Conservation (phyloP, 495 filamentous ascomycete genomes). For the Penicillium odoratum region DNA sequence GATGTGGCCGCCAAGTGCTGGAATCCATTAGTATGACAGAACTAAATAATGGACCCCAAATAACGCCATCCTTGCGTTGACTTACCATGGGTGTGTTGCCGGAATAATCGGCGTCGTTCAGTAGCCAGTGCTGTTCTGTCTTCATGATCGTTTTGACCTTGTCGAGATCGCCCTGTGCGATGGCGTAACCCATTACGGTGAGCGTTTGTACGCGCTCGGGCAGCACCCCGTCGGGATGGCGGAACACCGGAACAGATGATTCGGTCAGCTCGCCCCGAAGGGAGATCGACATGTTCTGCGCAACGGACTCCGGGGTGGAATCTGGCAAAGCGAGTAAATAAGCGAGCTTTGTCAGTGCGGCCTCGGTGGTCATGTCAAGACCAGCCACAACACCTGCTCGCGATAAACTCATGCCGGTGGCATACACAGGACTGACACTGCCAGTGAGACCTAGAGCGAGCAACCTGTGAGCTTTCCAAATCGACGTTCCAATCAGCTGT, state of each 20-base stretch:
- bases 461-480: neutral
- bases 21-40: neutral
- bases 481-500: neutral
- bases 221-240: conserved; percentile 63
- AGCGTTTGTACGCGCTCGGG: conserved; percentile 52
- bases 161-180: conserved; percentile 68
- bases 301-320: conserved; percentile 61
- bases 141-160: conserved; percentile 66
- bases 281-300: conserved; percentile 68
- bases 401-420: conserved; percentile 84
- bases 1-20: conserved; percentile 67
- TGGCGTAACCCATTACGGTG: conserved; percentile 77
- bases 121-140: conserved; percentile 62
- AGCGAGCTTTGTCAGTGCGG: conserved; percentile 88
- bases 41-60: neutral
- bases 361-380: conserved; percentile 90
- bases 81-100: conserved; percentile 83
- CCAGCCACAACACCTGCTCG: conserved; percentile 89
- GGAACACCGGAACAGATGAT: conserved; percentile 61
- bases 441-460: conserved; percentile 60
- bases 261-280: conserved; percentile 88
- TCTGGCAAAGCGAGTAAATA: conserved; percentile 76
- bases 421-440: conserved; percentile 87
- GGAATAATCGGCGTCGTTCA: conserved; percentile 81
- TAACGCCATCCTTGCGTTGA: conserved; percentile 3